Percentiles rank a stretch among this genome's conserved stretches.
Conservation (phyloP, 495 filamentous ascomycete genomes). For the Aspergillus mulundensis region DNA sequence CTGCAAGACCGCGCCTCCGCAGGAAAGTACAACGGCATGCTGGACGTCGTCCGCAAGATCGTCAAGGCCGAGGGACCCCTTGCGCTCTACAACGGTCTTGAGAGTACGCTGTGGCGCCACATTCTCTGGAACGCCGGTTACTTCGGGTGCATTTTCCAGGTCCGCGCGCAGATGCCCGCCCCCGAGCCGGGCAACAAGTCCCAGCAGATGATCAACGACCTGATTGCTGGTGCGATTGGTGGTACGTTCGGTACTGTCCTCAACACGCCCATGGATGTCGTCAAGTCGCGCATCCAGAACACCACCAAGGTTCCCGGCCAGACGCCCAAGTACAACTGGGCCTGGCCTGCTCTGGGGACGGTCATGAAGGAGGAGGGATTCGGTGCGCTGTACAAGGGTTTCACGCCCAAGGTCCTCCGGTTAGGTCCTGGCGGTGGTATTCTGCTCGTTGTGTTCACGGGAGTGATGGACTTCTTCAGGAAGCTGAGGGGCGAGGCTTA, state of each 20-base stretch:
- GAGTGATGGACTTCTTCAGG: slow-evolving; percentile 88
- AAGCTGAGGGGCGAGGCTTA: slow-evolving; percentile 40
- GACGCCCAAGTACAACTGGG: slow-evolving; percentile 96
- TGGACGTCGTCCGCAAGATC: slow-evolving; percentile 87
- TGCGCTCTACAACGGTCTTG: slow-evolving; percentile 93
- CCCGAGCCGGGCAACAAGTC: slow-evolving; percentile 66
- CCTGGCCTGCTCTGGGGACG: slow-evolving; percentile 75
- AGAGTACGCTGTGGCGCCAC: slow-evolving; percentile 95
- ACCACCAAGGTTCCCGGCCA: slow-evolving; percentile 72
- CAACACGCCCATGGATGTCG: slow-evolving; percentile 96
- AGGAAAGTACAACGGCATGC: slow-evolving; percentile 85
- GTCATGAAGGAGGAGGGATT: slow-evolving; percentile 95
- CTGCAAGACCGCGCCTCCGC: slow-evolving; percentile 94
- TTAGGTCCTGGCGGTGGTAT: slow-evolving; percentile 89
- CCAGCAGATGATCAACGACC: slow-evolving; percentile 76
- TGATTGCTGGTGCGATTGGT: slow-evolving; percentile 81
- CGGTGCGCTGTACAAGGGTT: slow-evolving; percentile 91
- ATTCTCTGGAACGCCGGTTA: slow-evolving; percentile 97
- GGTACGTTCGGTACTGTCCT: slow-evolving; percentile 90
- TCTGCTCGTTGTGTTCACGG: slow-evolving; percentile 85
- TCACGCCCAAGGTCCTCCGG: slow-evolving; percentile 89
- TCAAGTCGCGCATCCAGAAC: slow-evolving; percentile 97
- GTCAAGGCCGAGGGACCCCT: slow-evolving; percentile 77
- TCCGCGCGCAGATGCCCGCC: slow-evolving; percentile 75
- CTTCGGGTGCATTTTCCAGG: slow-evolving; percentile 97